Evolutionary conservation across 306 rosid species (phyloP).

Genomic region (Cicer bijugum): DNA sequence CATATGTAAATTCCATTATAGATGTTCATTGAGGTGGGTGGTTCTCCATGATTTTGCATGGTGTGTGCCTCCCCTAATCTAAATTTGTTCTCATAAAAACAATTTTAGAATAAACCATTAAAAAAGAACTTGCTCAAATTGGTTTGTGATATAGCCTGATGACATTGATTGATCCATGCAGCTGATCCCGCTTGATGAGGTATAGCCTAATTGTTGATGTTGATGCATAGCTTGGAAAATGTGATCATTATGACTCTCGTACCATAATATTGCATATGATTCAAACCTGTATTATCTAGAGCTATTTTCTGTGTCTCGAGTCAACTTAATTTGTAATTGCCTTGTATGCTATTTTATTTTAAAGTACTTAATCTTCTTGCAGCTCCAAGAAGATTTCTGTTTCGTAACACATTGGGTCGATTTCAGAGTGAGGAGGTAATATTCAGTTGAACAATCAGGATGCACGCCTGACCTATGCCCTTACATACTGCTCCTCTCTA

Average conservation of each 20-base stretch:
- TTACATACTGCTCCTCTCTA: conserved; percentile 5
- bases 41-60: background rate
- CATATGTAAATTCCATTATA: background rate
- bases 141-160: background rate
- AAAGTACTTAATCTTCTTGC: conserved; percentile 37
- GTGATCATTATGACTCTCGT: conserved; percentile 1
- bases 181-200: conserved; percentile 1
- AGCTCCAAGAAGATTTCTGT: conserved; percentile 90
- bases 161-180: conserved; percentile 4
- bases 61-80: background rate
- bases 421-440: conserved; percentile 85
- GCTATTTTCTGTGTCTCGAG: conserved; percentile 7
- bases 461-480: conserved; percentile 23
- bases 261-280: conserved; percentile 1
- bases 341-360: conserved; percentile 24
- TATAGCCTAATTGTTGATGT: conserved; percentile 8
- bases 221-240: conserved; percentile 29
- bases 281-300: background rate
- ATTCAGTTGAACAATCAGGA: conserved; percentile 33
- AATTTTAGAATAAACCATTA: conserved; percentile 18
- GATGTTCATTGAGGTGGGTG: background rate
- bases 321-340: conserved; percentile 16
- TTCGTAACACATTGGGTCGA: conserved; percentile 84
- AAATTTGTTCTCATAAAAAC: background rate
- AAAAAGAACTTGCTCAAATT: background rate